These are phyloP conservation scores for Glarea lozoyensis DNA, from an alignment of 495 filamentous ascomycete species.

Conservation along the genomic window DNA sequence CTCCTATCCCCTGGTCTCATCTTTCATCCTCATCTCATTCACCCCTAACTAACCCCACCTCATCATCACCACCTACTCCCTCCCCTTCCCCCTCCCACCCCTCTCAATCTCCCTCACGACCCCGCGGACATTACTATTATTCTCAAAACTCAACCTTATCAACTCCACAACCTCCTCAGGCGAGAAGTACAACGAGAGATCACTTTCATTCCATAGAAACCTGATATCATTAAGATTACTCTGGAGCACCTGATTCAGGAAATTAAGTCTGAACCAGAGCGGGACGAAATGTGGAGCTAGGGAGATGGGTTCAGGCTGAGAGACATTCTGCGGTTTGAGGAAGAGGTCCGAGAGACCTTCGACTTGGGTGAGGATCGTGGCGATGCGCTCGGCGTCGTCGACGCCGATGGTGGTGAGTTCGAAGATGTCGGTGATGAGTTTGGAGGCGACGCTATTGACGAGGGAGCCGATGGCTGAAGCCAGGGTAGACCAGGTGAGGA, in stretches of 20 bases:
- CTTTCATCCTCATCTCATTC: no score
- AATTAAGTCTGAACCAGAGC: slow-evolving; percentile 85
- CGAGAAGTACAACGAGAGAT: slow-evolving; percentile 74
- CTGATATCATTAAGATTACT: slow-evolving; percentile 82
- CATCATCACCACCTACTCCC: neutral
- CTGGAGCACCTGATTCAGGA: slow-evolving; percentile 80
- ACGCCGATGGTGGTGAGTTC: slow-evolving; percentile 82
- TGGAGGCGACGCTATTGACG: slow-evolving; percentile 67
- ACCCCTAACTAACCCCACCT: no score
- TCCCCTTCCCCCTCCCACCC: slow-evolving; percentile 13
- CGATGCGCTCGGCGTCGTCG: slow-evolving; percentile 73
- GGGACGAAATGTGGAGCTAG: slow-evolving; percentile 71
- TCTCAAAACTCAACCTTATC: slow-evolving; percentile 83
- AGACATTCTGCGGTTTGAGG: slow-evolving; percentile 21
- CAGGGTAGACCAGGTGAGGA: slow-evolving; percentile 73
- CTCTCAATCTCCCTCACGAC: slow-evolving; percentile 71
- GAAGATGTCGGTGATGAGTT: slow-evolving; percentile 75
- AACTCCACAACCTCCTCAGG: slow-evolving; percentile 80
- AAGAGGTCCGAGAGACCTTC: slow-evolving; percentile 68
- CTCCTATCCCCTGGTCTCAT: no score
- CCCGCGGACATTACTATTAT: slow-evolving; percentile 66
- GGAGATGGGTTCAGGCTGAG: slow-evolving; percentile 30
- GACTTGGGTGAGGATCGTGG: slow-evolving; percentile 62
- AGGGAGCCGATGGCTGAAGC: slow-evolving; percentile 80
- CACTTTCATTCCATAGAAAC: slow-evolving; percentile 80